Evolutionary conservation across 2,329 filamentous ascomycete genomes (phyloP).

Genomic region (Penicillium sp.): DNA sequence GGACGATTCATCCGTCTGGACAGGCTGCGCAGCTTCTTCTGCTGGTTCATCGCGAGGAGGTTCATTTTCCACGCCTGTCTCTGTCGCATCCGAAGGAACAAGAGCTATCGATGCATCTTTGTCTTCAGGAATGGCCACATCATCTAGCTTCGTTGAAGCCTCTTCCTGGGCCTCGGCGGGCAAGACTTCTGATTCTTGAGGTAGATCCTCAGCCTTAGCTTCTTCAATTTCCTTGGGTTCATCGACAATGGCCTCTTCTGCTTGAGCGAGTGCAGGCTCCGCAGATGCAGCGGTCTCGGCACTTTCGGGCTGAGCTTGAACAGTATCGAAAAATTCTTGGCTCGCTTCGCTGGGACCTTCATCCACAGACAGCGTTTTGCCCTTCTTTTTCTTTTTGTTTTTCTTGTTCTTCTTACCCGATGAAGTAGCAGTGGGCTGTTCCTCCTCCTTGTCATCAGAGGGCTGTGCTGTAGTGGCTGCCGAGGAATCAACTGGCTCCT

Average conservation of each 20-base stretch:
- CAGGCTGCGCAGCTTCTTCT: background rate
- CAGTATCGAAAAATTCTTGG: conserved; percentile 2
- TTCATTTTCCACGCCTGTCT: background rate
- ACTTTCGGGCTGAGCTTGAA: background rate
- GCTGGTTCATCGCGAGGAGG: background rate
- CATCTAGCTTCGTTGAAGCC: conserved; percentile 6
- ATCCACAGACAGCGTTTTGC: conserved; percentile 15
- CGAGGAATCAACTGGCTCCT: background rate
- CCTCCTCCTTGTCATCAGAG: conserved; percentile 2
- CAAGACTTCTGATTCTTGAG: background rate
- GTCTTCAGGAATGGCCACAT: background rate
- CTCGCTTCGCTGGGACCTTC: background rate
- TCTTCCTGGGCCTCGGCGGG: background rate
- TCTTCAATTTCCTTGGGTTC: background rate
- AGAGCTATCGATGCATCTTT: background rate
- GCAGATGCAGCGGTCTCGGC: background rate
- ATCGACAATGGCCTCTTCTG: background rate
- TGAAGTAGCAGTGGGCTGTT: background rate
- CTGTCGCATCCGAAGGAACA: background rate
- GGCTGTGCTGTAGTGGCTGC: background rate
- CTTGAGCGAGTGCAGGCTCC: background rate
- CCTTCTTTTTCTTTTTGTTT: conserved; percentile 28
- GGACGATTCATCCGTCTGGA: background rate
- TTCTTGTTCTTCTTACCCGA: conserved; percentile 20
- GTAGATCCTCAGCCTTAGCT: background rate